phyloP scores from a whole-genome alignment of 208 protist genomes.

The Trypanosoma rangeli region DNA sequence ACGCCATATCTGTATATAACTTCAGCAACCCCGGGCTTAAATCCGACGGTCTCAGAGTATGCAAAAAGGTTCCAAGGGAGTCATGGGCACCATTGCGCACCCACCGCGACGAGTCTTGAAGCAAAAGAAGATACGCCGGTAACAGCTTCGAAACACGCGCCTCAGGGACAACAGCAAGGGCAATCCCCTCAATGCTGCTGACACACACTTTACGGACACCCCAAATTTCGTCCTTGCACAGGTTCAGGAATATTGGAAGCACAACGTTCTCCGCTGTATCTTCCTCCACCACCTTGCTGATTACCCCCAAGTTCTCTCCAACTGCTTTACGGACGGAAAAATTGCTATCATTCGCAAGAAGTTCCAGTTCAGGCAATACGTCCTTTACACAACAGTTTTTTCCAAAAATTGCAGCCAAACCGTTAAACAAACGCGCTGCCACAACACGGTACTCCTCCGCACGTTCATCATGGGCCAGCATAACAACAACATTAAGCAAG shows the following conservation, averaged over 20 bases:
- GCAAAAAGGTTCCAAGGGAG: conserved; percentile 89
- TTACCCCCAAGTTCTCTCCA: conserved; percentile 70
- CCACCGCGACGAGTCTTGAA: conserved; percentile 92
- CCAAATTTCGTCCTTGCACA: conserved; percentile 96
- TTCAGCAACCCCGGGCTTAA: conserved; percentile 83
- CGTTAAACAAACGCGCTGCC: conserved; percentile 89
- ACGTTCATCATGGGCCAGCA: conserved; percentile 92
- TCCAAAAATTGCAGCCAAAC: conserved; percentile 81
- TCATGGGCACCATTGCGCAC: conserved; percentile 92
- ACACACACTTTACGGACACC: conserved; percentile 95
- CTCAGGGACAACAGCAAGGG: conserved; percentile 54
- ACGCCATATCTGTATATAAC: conserved; percentile 93
- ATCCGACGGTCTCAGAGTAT: conserved; percentile 84
- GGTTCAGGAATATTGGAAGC: conserved; percentile 81
- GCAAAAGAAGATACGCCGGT: conserved; percentile 61
- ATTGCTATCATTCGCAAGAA: conserved; percentile 87
- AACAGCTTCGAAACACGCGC: conserved; percentile 63
- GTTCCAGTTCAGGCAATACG: conserved; percentile 83
- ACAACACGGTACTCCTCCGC: conserved; percentile 95
- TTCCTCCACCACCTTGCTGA: conserved; percentile 55
- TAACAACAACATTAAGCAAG: conserved; percentile 88
- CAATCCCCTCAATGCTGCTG: conserved; percentile 79
- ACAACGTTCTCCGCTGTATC: conserved; percentile 59
- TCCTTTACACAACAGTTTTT: conserved; percentile 56
- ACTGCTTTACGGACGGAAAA: conserved; percentile 91